Evolutionary conservation across 2,329 filamentous ascomycete genomes (phyloP), one percentile per base, ranked within the genome.

Genomic region (Cylindrodendrum hubeiense): DNA sequence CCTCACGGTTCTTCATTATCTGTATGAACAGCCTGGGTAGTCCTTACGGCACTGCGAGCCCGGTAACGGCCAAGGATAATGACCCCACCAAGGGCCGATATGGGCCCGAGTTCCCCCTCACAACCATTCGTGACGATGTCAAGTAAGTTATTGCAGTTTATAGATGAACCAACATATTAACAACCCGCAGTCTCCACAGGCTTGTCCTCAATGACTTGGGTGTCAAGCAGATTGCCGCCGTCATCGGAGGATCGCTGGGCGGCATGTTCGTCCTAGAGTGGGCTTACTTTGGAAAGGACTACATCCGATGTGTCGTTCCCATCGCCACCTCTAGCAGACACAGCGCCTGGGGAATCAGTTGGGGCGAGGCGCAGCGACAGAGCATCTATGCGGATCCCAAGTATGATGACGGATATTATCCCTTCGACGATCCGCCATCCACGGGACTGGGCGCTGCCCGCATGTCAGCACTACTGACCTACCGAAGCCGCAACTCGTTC

Each of bases 311-410:
- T 69, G 90, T 96, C 71, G 91, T 96, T 10, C 92, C 93, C 15
- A 95, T 97, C 72, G 93, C 93, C 22, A 96, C 93, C 6, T 95
- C 93, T 8, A 93, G 92, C 71, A 86, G 91, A 44, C 94, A 96
- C 79, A 95, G 93, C 74, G 93, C 93, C 5, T 97, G 93, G 93
- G 91, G 93, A 24, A 97, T 96, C 75, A 95, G 92, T 80, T 97
- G 93, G 93, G 93, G 93, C 44, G 93, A 96, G 78, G 93, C 93
- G 4, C 93, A 97, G 79, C 87, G 93, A 55, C 93, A 96, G 81
- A 95, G 92, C 85, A 98, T 99, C 78, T 99, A 98, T 81, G 95
- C 94, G 41, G 96, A 99, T 78, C 96, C 96, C 33, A 98, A 98
- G 83, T 99, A 99, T 79, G 94, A 98, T 67, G 95, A 98, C 75